Evolutionary conservation across 208 protist genomes (phyloP), one percentile per base, ranked within the genome.

Genomic region (Phytomonas sp.): DNA sequence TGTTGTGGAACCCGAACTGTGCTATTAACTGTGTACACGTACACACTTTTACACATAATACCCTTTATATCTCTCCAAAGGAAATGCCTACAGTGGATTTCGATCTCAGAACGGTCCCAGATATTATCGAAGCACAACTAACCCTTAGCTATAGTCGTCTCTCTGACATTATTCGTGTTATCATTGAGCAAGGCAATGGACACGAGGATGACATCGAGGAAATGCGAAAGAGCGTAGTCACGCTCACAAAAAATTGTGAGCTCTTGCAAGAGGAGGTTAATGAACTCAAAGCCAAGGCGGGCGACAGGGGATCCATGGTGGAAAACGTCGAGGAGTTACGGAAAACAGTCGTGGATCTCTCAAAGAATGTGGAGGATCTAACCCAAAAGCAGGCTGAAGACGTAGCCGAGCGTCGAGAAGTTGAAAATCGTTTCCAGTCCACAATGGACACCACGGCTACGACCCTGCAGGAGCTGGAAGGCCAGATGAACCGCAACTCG

Each of bases 111-210:
- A 77, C 73, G 59, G 87, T 95, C 36, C 90, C 90, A 13, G 90
- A 95, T 73, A 93, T 95, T 74, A 95, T 95, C 67, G 90, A 95
- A 80, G 90, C 90, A 53, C 90, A 95, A 70, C 79, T 96, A 11
- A 96, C 91, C 3, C 80, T 96, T 13, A 96, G 88, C 76, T 96
- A 93, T 79, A 93, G 84, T 65, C 83, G 88, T 60, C 83, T 96
- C 32, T 76, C 87, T 29, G 77, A 92, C 62, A 71, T 96, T 29
- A 82, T 96, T 26, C 84, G 82, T 28, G 71, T 91, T 23, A 86
- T 96, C 59, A 71, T 96, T 17, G 84, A 93, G n/a, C 88, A 92
- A 60, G 85, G 88, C 20, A 96, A 96, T 66, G 78, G 77, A 23
- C 85, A 96, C 64, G 91, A 92, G 59, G 81, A 89, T 33, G 83